Percentiles rank a stretch among this genome's conserved stretches.
Conservation (phyloP, 2,329 filamentous ascomycete genomes). For the Sporothrix variecibatus region DNA sequence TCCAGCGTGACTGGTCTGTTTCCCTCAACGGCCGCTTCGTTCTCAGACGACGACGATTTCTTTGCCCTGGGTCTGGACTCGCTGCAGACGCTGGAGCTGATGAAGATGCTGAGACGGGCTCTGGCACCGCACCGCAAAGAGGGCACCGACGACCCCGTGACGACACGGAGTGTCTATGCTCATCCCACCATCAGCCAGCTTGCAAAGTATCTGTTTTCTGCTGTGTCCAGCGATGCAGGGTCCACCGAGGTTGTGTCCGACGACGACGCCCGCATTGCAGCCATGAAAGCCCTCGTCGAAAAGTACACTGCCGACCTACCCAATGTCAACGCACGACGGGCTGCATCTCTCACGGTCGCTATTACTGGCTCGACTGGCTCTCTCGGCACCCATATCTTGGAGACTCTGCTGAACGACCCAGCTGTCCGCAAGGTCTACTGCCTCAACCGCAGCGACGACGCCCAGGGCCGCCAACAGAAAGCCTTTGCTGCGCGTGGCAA, state of each 20-base stretch:
- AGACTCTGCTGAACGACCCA: constrained; percentile 39
- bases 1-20: constrained; percentile 35
- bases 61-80: constrained; percentile 45
- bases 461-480: constrained; percentile 42
- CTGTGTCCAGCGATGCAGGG: background rate
- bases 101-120: constrained; percentile 38
- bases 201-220: background rate
- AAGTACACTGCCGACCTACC: constrained; percentile 42
- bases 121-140: constrained; percentile 40
- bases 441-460: constrained; percentile 50
- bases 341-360: constrained; percentile 42
- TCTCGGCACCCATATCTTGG: constrained; percentile 52
- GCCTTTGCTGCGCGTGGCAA: constrained; percentile 21
- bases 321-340: constrained; percentile 32
- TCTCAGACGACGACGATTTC: constrained; percentile 43
- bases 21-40: constrained; percentile 33
- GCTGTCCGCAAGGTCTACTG: constrained; percentile 45
- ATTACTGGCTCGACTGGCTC: constrained; percentile 54
- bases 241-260: background rate
- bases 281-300: constrained; percentile 40
- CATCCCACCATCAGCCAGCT: constrained; percentile 10
- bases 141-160: background rate
- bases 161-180: constrained; percentile 2
- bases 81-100: constrained; percentile 40
- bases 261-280: constrained; percentile 25